Evolutionary conservation across 208 protist species (phyloP).

Genomic region (Leishmania guyanensis): DNA sequence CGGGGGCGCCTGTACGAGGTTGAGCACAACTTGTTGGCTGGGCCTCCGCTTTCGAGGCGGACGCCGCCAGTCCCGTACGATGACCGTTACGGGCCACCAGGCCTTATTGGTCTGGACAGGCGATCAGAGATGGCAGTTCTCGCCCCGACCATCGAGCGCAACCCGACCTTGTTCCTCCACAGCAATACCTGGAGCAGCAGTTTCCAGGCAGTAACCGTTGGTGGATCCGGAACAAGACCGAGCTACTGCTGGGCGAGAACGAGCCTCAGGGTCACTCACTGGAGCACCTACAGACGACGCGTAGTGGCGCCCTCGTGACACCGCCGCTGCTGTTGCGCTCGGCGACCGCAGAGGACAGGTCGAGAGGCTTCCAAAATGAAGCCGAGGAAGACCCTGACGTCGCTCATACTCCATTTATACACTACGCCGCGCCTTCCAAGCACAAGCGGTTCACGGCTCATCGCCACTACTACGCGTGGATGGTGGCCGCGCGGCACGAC

Average conservation of each 20-base stretch:
- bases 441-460: constrained; percentile 21
- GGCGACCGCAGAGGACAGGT: constrained; percentile 18
- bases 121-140: constrained; percentile 30
- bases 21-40: constrained; percentile 31
- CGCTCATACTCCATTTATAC: constrained; percentile 27
- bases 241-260: constrained; percentile 18
- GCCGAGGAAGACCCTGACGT: constrained; percentile 12
- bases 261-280: constrained; percentile 5
- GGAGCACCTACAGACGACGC: constrained; percentile 7
- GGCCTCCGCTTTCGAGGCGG: constrained; percentile 8
- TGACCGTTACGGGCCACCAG: constrained; percentile 11
- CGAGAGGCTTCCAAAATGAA: constrained; percentile 12
- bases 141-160: constrained; percentile 15
- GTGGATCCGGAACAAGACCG: constrained; percentile 19
- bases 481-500: constrained; percentile 36
- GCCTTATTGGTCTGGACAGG: constrained; percentile 18
- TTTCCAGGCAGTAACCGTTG: constrained; percentile 3
- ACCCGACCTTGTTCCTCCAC: constrained; percentile 18
- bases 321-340: constrained; percentile 35
- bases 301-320: constrained; percentile 19
- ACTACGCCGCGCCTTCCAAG: constrained; percentile 34
- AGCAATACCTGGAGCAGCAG: constrained; percentile 25
- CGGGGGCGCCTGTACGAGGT: constrained; percentile 33
- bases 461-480: constrained; percentile 30
- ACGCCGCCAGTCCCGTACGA: constrained; percentile 11